Evolutionary conservation across 2,329 filamentous ascomycete genomes (phyloP), one percentile per base, ranked within the genome.

Genomic region (Periconia macrospinosa): DNA sequence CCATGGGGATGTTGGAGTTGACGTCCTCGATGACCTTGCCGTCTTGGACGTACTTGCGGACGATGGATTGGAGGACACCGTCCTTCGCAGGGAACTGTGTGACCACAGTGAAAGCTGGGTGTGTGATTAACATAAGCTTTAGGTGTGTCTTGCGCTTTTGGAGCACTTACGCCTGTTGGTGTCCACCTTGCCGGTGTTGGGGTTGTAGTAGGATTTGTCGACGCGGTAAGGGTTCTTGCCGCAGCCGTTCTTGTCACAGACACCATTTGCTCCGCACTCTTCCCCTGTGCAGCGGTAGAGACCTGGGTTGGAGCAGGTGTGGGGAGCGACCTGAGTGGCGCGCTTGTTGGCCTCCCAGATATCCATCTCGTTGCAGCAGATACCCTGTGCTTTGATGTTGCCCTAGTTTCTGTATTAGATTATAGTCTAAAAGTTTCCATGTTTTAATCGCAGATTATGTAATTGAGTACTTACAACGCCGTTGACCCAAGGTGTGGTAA

Each of bases 31-130:
- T 82, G 55, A 86, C 78, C 35, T 76, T 76, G 60, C 83, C 84
- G 70, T 83, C 75, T 75, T 89, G 86, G 53, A 86, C 80, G 70
- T 88, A 89, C 72, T 86, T 79, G 62, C 86, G 83, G 62, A 81
- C 81, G 70, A 89, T 86, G 71, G 86, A 81, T 49, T 75, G 77
- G 46, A 88, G 82, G 10, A 76, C 73, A 52, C 86, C 85, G 54
- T 78, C 70, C 47, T 79, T 83, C 50, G 82, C 83, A 60, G 84
- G 72, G 76, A 89, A 89, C 71, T 88, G 86, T 10, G 86, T 89
- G 53, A 88, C 83, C 20, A 89, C 84, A 9, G 86, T 88, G 62
- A 88, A 72, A 62, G 83, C 33, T 37, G 11, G 3, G 8, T 5
- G 8, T 27, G 23, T 37, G 5, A 10, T 14, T 37, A 13, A 13